Conservation (phyloP, 352 stramenopile genomes). For the Pythium sukuiense region DNA sequence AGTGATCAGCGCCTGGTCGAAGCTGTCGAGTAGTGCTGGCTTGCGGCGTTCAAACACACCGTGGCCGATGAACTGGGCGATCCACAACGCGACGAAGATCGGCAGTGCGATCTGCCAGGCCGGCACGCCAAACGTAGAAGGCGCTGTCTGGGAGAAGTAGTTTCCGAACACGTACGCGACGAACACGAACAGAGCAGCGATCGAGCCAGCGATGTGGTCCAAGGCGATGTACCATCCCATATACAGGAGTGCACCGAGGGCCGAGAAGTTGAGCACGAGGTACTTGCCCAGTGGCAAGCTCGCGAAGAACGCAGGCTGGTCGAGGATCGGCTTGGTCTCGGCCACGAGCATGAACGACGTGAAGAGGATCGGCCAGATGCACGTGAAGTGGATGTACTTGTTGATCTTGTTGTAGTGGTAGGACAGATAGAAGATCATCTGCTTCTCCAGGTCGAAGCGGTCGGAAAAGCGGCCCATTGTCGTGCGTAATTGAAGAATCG, state of each 20-base stretch:
- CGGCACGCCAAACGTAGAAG: conserved; percentile 35
- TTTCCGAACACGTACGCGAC: conserved; percentile 59
- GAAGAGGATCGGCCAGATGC: conserved; percentile 86
- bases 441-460: conserved; percentile 80
- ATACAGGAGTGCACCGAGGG: conserved; percentile 57
- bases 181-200: conserved; percentile 57
- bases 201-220: conserved; percentile 54
- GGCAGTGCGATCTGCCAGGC: conserved; percentile 56
- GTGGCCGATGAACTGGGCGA: conserved; percentile 83
- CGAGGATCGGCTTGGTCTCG: conserved; percentile 35
- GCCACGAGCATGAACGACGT: conserved; percentile 68
- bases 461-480: conserved; percentile 44
- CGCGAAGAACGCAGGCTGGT: conserved; percentile 27
- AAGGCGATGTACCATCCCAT: conserved; percentile 80
- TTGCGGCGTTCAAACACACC: conserved; percentile 84
- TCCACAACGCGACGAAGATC: conserved; percentile 67
- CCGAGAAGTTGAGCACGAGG: conserved; percentile 63
- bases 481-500: not conserved
- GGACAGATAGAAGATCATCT: conserved; percentile 82
- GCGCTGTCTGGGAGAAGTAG: conserved; percentile 43
- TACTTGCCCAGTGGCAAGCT: conserved; percentile 44
- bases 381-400: conserved; percentile 78
- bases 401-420: conserved; percentile 86
- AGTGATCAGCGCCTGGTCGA: conserved; percentile 80
- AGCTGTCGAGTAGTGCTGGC: conserved; percentile 80